Percentiles rank a stretch among this genome's conserved stretches.
Conservation (phyloP, 2,329 filamentous ascomycete species). For the Aspergillus thermomutatus region DNA sequence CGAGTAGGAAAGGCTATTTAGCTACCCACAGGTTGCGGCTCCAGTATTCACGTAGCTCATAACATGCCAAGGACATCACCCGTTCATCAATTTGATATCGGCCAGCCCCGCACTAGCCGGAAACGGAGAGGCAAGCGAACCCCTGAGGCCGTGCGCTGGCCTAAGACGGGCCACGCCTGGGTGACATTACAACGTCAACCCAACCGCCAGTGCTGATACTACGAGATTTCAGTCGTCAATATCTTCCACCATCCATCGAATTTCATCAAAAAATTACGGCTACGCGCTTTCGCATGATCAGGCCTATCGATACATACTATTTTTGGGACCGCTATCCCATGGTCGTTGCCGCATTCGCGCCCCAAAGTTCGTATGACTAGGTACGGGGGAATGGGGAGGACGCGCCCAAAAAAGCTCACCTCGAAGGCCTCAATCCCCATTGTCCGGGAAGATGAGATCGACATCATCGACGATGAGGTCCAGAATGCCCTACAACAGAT, state of each 20-base stretch:
- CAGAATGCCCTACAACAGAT: slow-evolving; percentile 79
- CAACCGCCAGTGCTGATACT: slow-evolving; percentile 36
- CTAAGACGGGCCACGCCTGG: slow-evolving; percentile 40
- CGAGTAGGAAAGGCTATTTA: not conserved
- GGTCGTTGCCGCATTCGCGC: slow-evolving; percentile 35
- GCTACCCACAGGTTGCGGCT: not conserved
- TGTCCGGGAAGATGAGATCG: slow-evolving; percentile 85
- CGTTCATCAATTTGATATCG: slow-evolving; percentile 39
- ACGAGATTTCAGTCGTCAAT: slow-evolving; percentile 30
- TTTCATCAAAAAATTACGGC: slow-evolving; percentile 56
- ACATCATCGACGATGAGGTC: slow-evolving; percentile 80
- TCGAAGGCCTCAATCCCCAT: slow-evolving; percentile 84
- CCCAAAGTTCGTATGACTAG: slow-evolving; percentile 43
- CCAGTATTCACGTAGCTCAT: not conserved
- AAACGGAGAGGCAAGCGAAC: slow-evolving; percentile 39
- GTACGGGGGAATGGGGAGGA: slow-evolving; percentile 46
- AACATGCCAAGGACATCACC: slow-evolving; percentile 15
- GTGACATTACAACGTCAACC: slow-evolving; percentile 45
- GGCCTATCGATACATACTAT: slow-evolving; percentile 62
- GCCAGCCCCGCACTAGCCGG: slow-evolving; percentile 42
- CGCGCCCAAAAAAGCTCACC: slow-evolving; percentile 70
- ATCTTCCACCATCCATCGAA: slow-evolving; percentile 47
- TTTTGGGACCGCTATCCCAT: slow-evolving; percentile 57
- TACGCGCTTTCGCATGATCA: slow-evolving; percentile 52
- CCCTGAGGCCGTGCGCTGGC: slow-evolving; percentile 41